Evolutionary conservation across 2,329 filamentous ascomycete species (phyloP).

Genomic region (Neodidymelliopsis sp.): DNA sequence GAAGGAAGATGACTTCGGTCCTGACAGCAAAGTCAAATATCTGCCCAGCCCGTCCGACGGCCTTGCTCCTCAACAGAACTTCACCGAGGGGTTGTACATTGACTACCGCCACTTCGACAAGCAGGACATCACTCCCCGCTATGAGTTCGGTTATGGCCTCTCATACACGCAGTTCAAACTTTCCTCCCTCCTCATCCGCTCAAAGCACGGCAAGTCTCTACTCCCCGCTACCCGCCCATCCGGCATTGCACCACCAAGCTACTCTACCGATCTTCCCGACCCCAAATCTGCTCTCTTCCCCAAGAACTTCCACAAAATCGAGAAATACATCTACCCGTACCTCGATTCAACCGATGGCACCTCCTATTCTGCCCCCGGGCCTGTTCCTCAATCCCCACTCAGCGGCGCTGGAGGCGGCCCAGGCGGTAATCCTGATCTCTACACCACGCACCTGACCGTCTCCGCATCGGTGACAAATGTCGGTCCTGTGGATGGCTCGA

Average conservation of each 20-base stretch:
- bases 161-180: slow-evolving; percentile 80
- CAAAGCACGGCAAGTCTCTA: slow-evolving; percentile 55
- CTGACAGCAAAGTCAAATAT: slow-evolving; percentile 72
- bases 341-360: slow-evolving; percentile 61
- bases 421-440: slow-evolving; percentile 72
- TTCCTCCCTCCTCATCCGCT: slow-evolving; percentile 57
- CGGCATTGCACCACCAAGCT: slow-evolving; percentile 50
- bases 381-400: slow-evolving; percentile 60
- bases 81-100: slow-evolving; percentile 82
- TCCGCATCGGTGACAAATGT: slow-evolving; percentile 67
- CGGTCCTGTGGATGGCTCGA: slow-evolving; percentile 61
- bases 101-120: slow-evolving; percentile 93
- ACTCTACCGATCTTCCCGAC: slow-evolving; percentile 63
- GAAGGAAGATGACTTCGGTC: slow-evolving; percentile 76
- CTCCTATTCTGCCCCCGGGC: slow-evolving; percentile 59
- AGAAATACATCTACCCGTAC: slow-evolving; percentile 79
- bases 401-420: slow-evolving; percentile 75
- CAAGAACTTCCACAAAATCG: slow-evolving; percentile 64
- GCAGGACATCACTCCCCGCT: slow-evolving; percentile 74
- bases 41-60: slow-evolving; percentile 64
- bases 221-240: slow-evolving; percentile 45
- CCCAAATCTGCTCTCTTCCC: slow-evolving; percentile 68
- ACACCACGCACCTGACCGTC: slow-evolving; percentile 62
- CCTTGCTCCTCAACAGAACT: slow-evolving; percentile 80
- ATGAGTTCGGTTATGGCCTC: slow-evolving; percentile 85